phyloP scores from a whole-genome alignment of 805 yeast species.

The Lipomyces sp. region DNA sequence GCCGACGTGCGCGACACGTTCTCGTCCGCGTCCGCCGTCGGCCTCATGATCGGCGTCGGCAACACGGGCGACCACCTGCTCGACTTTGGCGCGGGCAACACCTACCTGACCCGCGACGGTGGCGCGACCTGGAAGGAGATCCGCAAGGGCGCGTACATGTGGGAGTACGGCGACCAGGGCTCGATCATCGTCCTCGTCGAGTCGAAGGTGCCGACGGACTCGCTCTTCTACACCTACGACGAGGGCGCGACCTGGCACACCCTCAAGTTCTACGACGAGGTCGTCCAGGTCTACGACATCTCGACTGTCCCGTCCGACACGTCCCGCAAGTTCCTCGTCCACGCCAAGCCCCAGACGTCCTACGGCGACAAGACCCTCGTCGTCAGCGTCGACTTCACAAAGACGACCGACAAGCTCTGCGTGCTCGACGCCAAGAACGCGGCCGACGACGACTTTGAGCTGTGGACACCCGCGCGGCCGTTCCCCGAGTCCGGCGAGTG shows the following conservation, averaged over 20 bases:
- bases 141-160: slow-evolving; percentile 68
- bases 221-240: slow-evolving; percentile 64
- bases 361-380: slow-evolving; percentile 49
- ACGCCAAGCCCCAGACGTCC: slow-evolving; percentile 49
- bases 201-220: slow-evolving; percentile 55
- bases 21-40: slow-evolving; percentile 86
- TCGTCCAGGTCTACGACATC: slow-evolving; percentile 61
- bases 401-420: slow-evolving; percentile 55
- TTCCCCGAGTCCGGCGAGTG: slow-evolving; percentile 44
- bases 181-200: slow-evolving; percentile 73
- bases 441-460: slow-evolving; percentile 56
- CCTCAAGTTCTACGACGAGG: slow-evolving; percentile 56
- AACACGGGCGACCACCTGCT: slow-evolving; percentile 70
- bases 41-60: slow-evolving; percentile 88
- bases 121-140: slow-evolving; percentile 86
- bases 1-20: slow-evolving; percentile 77
- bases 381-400: slow-evolving; percentile 57
- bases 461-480: slow-evolving; percentile 62
- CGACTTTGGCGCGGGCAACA: slow-evolving; percentile 53
- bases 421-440: slow-evolving; percentile 45
- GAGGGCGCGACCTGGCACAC: slow-evolving; percentile 76
- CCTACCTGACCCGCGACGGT: slow-evolving; percentile 84
- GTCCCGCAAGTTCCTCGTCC: slow-evolving; percentile 70
- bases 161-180: slow-evolving; percentile 98
- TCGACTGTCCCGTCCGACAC: slow-evolving; percentile 91